These are phyloP conservation scores for Leccinum disarticulatum DNA, from an alignment of 768 basidiomycete genomes.

Conservation along the genomic window DNA sequence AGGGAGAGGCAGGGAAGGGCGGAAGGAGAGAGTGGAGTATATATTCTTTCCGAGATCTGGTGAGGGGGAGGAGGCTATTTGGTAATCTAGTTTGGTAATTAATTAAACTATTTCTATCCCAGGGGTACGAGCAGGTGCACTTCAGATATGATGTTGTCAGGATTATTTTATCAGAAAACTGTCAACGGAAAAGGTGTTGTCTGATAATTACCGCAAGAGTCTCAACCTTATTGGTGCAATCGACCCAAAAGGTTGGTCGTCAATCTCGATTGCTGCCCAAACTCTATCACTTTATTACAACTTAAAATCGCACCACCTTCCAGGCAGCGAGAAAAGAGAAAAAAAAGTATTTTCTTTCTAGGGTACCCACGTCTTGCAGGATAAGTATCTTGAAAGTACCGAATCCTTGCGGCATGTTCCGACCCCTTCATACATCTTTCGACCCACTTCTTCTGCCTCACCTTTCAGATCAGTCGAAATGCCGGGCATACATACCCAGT, in stretches of 20 bases:
- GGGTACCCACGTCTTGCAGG: background rate
- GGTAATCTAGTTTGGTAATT: constrained; percentile 37
- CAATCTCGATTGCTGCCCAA: constrained; percentile 44
- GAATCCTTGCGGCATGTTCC: constrained; percentile 12
- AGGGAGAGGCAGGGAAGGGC: constrained; percentile 10
- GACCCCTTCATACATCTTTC: constrained; percentile 7
- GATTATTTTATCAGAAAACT: constrained; percentile 29
- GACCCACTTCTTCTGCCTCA: constrained; percentile 21
- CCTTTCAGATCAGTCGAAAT: constrained; percentile 23
- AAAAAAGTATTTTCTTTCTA: background rate
- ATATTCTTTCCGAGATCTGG: constrained; percentile 35
- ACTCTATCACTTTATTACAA: constrained; percentile 58
- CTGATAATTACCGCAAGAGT: constrained; percentile 27
- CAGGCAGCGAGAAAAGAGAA: constrained; percentile 5
- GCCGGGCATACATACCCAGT: constrained; percentile 1
- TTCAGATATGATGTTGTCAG: constrained; percentile 10
- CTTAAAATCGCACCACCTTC: constrained; percentile 37
- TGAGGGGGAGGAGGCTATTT: constrained; percentile 25
- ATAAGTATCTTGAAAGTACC: background rate
- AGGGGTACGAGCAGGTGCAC: constrained; percentile 17
- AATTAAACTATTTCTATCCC: constrained; percentile 36
- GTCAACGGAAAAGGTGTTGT: constrained; percentile 23
- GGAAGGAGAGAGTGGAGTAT: constrained; percentile 27
- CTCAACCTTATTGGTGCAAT: constrained; percentile 38
- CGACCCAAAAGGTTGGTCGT: constrained; percentile 42